Evolutionary conservation across 163 green algal species (phyloP).

Genomic region (Scenedesmus sp.): DNA sequence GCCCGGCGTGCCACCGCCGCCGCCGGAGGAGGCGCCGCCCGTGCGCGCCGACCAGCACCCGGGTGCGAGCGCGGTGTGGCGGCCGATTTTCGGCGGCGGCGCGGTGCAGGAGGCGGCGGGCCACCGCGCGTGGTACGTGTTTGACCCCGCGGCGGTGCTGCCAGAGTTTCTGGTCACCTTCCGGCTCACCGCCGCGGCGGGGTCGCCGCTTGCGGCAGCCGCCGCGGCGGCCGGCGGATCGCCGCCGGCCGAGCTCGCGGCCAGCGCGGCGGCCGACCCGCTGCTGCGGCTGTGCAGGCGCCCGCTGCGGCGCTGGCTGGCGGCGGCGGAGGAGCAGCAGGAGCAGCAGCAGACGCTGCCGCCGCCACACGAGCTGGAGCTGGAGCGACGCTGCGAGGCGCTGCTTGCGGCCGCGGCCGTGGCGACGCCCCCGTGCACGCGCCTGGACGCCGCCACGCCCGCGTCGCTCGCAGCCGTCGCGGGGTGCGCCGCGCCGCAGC

Average conservation of each 20-base stretch:
- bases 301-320: constrained; percentile 26
- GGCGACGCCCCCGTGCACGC: neutral
- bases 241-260: too few species aligned
- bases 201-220: constrained; percentile 14
- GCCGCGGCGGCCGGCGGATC: neutral
- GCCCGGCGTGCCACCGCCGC: too few species aligned
- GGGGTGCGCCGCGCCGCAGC: neutral
- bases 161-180: constrained; percentile 84
- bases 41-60: constrained; percentile 2
- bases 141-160: constrained; percentile 70
- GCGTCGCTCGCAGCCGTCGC: neutral
- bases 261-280: neutral
- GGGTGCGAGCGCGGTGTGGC: constrained; percentile 5
- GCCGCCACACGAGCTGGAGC: neutral
- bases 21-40: neutral
- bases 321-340: neutral
- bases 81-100: too few species aligned
- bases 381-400: neutral
- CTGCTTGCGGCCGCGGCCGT: neutral
- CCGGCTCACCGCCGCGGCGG: constrained; percentile 33
- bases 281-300: constrained; percentile 45
- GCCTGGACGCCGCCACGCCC: neutral
- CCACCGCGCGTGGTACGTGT: constrained; percentile 60
- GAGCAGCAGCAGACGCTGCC: constrained; percentile 15
- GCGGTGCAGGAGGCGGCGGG: neutral